Evolutionary conservation across 768 basidiomycete species (phyloP).

Genomic region (Phaffia australis): DNA sequence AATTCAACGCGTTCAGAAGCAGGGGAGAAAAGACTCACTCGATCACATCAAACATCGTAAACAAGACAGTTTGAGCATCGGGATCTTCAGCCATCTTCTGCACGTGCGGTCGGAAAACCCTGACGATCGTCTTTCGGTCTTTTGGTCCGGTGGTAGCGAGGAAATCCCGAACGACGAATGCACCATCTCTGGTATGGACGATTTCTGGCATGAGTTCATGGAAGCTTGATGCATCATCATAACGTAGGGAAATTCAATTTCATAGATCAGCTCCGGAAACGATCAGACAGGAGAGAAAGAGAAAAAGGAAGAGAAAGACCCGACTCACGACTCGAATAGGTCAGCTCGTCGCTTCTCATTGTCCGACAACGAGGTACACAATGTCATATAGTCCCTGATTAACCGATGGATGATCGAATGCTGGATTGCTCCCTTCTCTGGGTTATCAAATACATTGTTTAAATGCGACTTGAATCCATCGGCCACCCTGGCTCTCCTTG

Average conservation of each 20-base stretch:
- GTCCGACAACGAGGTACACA: constrained; percentile 43
- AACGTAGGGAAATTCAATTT: neutral
- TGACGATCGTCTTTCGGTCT: constrained; percentile 86
- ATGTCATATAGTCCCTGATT: constrained; percentile 68
- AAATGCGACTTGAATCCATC: constrained; percentile 62
- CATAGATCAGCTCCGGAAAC: neutral
- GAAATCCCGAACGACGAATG: constrained; percentile 73
- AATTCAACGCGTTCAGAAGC: neutral
- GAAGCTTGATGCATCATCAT: constrained; percentile 46
- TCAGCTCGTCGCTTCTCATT: constrained; percentile 64
- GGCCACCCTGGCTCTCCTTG: constrained; percentile 49
- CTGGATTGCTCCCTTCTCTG: constrained; percentile 77
- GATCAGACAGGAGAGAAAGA: neutral
- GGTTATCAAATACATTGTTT: constrained; percentile 74
- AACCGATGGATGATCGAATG: constrained; percentile 81
- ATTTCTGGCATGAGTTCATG: constrained; percentile 80
- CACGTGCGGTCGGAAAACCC: constrained; percentile 77
- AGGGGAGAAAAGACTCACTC: constrained; percentile 52
- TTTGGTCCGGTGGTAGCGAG: constrained; percentile 72
- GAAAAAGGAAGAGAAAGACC: neutral
- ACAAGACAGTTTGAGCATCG: constrained; percentile 79
- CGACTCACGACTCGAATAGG: constrained; percentile 62
- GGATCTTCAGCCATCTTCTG: constrained; percentile 79
- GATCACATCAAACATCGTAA: constrained; percentile 77
- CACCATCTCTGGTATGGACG: constrained; percentile 88